Evolutionary conservation across 495 filamentous ascomycete genomes (phyloP).

Genomic region (Neurospora cerealis): DNA sequence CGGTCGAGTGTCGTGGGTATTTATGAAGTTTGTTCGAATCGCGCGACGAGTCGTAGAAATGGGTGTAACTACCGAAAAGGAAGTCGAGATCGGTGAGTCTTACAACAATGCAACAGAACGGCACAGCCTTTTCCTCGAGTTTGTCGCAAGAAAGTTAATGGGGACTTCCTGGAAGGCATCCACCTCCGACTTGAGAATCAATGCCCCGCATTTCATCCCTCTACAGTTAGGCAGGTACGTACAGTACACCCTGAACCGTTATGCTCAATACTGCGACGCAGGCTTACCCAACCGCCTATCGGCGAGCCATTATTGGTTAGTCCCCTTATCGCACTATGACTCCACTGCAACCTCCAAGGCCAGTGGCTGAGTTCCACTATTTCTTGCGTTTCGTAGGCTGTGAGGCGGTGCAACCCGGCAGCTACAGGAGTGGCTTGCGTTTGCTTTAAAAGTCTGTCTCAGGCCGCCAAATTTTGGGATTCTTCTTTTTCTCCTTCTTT

Average conservation of each 20-base stretch:
- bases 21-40: neutral
- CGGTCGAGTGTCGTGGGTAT: neutral
- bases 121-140: neutral
- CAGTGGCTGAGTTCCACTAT: neutral
- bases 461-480: constrained; percentile 1
- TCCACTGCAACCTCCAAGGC: neutral
- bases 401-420: neutral
- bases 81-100: neutral
- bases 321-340: neutral
- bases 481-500: constrained; percentile 22
- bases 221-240: neutral
- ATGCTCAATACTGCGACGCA: neutral
- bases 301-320: constrained; percentile 1
- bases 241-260: too few relatives aligned
- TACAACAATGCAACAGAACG: neutral
- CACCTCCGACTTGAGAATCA: neutral
- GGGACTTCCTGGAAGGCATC: neutral
- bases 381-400: too few relatives aligned
- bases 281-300: neutral
- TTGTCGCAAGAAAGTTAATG: neutral
- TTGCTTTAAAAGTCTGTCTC: neutral
- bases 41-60: constrained; percentile 3
- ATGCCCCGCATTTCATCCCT: neutral
- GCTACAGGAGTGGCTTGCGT: neutral
- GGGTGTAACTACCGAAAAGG: neutral